phyloP scores from a whole-genome alignment of 345 rosid genomes.

The Salix dunnii region DNA sequence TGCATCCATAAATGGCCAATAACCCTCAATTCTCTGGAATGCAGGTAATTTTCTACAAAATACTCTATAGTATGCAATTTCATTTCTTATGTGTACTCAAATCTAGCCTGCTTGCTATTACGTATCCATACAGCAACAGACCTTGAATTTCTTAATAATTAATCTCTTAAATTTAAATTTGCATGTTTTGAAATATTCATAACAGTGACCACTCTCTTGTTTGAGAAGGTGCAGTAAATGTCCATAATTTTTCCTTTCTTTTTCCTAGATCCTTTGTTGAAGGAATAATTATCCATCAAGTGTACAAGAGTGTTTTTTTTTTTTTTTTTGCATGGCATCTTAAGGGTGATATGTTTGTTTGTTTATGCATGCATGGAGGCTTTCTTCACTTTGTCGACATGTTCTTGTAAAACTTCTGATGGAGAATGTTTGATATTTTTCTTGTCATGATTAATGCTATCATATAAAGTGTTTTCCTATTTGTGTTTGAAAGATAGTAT shows the following conservation, averaged over 20 bases:
- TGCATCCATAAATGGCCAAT: conserved; percentile 57
- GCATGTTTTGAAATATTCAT: neutral
- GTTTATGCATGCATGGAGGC: neutral
- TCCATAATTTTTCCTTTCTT: neutral
- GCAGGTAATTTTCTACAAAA: conserved; percentile 41
- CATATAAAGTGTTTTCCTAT: neutral
- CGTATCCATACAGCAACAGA: neutral
- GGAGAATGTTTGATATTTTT: neutral
- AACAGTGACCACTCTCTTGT: neutral
- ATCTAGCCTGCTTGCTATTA: neutral
- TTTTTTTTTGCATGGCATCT: neutral
- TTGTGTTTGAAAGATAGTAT: neutral
- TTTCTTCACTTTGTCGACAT: neutral
- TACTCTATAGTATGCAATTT: neutral
- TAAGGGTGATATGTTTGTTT: neutral
- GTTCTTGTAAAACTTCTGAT: neutral
- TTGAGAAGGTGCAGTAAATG: neutral
- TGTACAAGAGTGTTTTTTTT: neutral
- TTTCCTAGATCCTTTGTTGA: neutral
- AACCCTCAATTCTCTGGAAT: conserved; percentile 64
- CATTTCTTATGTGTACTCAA: neutral
- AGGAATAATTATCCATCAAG: neutral
- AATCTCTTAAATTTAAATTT: neutral
- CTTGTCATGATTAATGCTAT: neutral
- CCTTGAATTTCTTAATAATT: neutral